Evolutionary conservation across 805 yeast genomes (phyloP), one percentile per base, ranked within the genome.

Genomic region (Hanseniaspora taiwanica): DNA sequence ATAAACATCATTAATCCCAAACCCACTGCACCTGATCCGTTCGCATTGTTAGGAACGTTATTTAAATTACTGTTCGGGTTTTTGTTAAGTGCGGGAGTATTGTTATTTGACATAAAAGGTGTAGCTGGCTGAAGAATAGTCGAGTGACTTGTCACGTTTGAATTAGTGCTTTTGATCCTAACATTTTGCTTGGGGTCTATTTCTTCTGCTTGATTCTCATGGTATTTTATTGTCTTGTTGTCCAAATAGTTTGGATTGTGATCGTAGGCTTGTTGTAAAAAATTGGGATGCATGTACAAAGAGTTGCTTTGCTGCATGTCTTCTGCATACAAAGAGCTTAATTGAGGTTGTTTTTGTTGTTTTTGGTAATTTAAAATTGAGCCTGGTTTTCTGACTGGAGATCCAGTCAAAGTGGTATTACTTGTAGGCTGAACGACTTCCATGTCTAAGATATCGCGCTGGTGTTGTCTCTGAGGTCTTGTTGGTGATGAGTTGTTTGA

Each of bases 381-480:
- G 10, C 29, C 29, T 20, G 31, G 33, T 13, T 39, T 42, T 18
- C 47, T 39, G 8, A 18, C 29, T 6, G 47, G 47, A 6, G 59
- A 54, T 6, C 59, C 60, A 38, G 49, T 52, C 27, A 54, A 40
- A 2, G 58, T 51, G 0, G 52, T 46, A 7, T 7, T n/a, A 32
- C 44, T 48, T n/a, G 58, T 45, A 4, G 43, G 14, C 18, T 29
- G 33, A 7, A 16, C 33, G 5, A 16, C n/a, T n/a, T n/a, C 33
- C 33, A 40, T 18, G 6, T 33, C 19, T 9, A 36, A 35, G 40
- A 20, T 39, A 35, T 20, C 38, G 38, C 12, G 46, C 39, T 36
- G 49, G 39, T 40, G 51, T 31, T 36, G 54, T 46, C 37, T 27
- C 32, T 42, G 42, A 6, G 33, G 43, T 29, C 32, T 16, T 33